Evolutionary conservation across 257 asterid genomes (phyloP), one percentile per base, ranked within the genome.

Genomic region (Solanum ossicruentum): DNA sequence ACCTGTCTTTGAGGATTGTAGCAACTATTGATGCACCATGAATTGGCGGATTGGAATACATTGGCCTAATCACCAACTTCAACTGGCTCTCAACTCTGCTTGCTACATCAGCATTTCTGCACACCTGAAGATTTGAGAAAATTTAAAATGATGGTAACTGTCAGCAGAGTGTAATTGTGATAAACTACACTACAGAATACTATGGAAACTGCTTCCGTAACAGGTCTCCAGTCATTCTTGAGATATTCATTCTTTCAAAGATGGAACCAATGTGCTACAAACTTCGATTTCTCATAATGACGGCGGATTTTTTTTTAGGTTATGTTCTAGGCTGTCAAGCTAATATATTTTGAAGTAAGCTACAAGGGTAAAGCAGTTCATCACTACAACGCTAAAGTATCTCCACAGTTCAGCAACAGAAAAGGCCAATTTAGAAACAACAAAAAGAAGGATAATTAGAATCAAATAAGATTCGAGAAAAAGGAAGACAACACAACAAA

Each of bases 21-120:
- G 98, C 97, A 83, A 96, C 98, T 87, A 95, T 95, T 11, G 99
- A 96, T 36, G 98, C 98, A 65, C 99, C 99, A 52, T 96, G 99
- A 81, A 96, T 90, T 56, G 99, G 99, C 55, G 99, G 99, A 88
- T 89, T 96, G 78, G 99, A 96, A 88, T 93, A 96, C 99, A 96
- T 95, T 81, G 99, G 99, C 93, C 99, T 92, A 87, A 96, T 91
- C 84, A 96, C 98, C 90, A 95, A 81, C 89, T 96, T 96, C 92
- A 96, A 86, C 89, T 96, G 99, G 91, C 98, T 95, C 93, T 96
- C 99, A 51, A 96, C 99, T 89, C 97, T 92, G 89, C 97, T 86
- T 23, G 98, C 95, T 87, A 95, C 98, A 88, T 91, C 97, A 84
- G 98, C 92, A 78, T 90, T 86, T 89, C 88, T 86, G 90, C 98